Conservation (phyloP, 768 basidiomycete species). For the Trametes cingulata region DNA sequence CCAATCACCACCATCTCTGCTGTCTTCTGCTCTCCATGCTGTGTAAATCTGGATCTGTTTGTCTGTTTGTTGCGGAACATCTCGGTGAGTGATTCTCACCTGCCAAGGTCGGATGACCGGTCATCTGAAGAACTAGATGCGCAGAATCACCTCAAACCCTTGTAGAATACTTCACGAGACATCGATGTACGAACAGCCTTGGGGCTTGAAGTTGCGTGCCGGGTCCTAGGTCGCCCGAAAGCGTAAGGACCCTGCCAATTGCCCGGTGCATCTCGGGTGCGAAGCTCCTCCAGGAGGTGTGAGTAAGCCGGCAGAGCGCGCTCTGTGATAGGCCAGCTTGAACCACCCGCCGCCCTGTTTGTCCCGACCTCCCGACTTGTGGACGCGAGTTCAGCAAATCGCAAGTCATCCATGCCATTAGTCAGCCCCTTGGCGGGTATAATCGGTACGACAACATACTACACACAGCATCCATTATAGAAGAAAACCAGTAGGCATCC, state of each 20-base stretch:
- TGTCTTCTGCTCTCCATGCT: conserved; percentile 2
- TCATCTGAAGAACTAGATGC: conserved; percentile 6
- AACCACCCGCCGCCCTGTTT: background rate
- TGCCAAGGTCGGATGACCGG: conserved; percentile 13
- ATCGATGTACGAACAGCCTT: background rate
- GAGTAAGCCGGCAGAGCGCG: background rate
- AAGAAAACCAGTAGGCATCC: background rate
- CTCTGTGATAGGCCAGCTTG: background rate
- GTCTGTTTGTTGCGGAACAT: background rate
- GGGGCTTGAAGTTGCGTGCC: background rate
- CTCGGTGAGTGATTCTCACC: conserved; percentile 14
- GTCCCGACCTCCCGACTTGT: background rate
- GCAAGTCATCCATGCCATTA: background rate
- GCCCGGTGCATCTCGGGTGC: no score
- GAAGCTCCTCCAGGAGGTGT: no score
- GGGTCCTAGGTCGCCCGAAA: background rate
- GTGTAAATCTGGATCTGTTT: background rate
- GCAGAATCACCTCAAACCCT: background rate
- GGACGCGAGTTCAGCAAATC: background rate
- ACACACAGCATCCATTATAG: background rate
- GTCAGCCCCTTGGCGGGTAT: background rate
- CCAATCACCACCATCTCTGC: background rate
- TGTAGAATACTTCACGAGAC: background rate
- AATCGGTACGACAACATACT: conserved; percentile 2
- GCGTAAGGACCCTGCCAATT: background rate